Evolutionary conservation across 2,329 filamentous ascomycete species (phyloP).

Genomic region (Aureobasidium sp.): DNA sequence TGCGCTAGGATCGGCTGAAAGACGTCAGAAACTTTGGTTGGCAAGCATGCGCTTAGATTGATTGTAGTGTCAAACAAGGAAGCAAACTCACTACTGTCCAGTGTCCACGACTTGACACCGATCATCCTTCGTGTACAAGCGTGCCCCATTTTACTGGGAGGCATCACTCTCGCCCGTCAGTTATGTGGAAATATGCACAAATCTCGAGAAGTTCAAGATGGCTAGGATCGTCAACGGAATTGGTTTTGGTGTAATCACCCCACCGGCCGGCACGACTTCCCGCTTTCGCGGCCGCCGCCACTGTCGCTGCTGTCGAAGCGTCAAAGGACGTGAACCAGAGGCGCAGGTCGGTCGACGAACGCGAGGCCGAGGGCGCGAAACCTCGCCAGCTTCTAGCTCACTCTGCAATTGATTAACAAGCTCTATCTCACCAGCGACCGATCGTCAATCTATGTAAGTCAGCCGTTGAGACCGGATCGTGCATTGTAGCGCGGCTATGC

Average conservation of each 20-base stretch:
- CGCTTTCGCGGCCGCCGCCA: too few species aligned
- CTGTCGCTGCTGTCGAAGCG: too few species aligned
- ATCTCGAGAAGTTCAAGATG: background rate
- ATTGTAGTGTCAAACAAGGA: background rate
- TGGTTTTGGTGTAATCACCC: background rate
- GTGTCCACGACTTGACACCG: background rate
- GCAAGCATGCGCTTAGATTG: background rate
- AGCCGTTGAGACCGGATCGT: background rate
- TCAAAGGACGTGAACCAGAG: background rate
- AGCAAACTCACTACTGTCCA: background rate
- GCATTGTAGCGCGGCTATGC: background rate
- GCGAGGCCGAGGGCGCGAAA: background rate
- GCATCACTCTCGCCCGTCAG: background rate
- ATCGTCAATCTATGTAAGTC: background rate
- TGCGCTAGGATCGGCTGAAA: background rate
- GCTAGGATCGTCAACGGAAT: background rate
- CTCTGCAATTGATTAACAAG: background rate
- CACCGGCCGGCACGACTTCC: background rate
- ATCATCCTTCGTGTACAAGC: background rate
- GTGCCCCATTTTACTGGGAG: background rate
- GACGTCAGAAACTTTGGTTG: background rate
- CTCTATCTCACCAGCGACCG: slow-evolving; percentile 3
- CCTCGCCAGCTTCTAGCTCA: background rate
- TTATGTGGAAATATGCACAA: background rate
- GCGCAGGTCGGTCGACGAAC: background rate